Evolutionary conservation across 2,329 filamentous ascomycete genomes (phyloP), one percentile per base, ranked within the genome.

Genomic region (Talaromyces rugulosus): DNA sequence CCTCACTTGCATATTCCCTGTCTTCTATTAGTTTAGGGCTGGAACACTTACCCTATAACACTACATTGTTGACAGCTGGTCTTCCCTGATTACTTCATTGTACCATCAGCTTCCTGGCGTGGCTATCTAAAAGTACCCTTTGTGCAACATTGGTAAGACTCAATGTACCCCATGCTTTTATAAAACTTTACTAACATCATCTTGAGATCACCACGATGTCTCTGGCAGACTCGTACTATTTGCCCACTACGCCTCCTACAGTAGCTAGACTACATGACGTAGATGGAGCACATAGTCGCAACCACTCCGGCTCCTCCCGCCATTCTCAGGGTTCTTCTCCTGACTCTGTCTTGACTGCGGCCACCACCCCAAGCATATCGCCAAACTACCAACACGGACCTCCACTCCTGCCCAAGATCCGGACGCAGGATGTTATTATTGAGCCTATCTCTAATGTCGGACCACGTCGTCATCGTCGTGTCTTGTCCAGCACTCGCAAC

Each of bases 391-490:
- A 92, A 77, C 91, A 91, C 58, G 80, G 78, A 23, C 91, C 91
- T 58, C 81, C 91, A 56, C 81, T 96, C 63, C 82, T 96, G 34
- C 92, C 92, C 71, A 95, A 92, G 83, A 93, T 96, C 78, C 86
- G 92, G 64, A 86, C 86, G 47, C 92, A 95, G 77, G 92, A 96
- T 77, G 89, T 94, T 77, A 83, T 88, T 64, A 85, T 92, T 64
- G 86, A 88, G 66, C 84, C 84, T 47, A 80, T 80, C 47, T 80
- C 81, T 58, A 72, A 76, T 60, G 70, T 69, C 51, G 74, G 74
- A 44, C 80, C 82, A 53, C 86, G 89, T 76, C 84, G 87, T 69
- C 80, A 83, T 72, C 80, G 81, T 67, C 78, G 80, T 69, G 80
- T 81, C 64, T 66, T 77, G 71, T 83, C 76, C 74, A 85, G 81